phyloP scores from a whole-genome alignment of 208 protist species.

The Trypanosoma brucei region DNA sequence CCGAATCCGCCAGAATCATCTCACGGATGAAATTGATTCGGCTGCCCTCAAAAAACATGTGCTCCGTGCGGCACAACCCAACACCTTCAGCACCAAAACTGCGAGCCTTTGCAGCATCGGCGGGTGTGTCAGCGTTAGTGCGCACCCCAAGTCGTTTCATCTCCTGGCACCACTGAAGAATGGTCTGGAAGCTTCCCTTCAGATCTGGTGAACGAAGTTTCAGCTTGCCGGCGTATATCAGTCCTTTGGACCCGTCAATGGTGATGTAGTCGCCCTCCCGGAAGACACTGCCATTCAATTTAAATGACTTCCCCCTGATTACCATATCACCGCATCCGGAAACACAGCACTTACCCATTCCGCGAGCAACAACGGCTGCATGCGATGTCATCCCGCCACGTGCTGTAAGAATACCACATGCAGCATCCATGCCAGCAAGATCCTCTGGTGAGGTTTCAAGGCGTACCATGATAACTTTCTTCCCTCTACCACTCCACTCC shows the following conservation, averaged over 20 bases:
- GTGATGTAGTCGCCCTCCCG: slow-evolving; percentile 88
- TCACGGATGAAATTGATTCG: slow-evolving; percentile 86
- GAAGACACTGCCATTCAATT: slow-evolving; percentile 50
- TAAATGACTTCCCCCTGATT: slow-evolving; percentile 60
- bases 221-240: slow-evolving; percentile 81
- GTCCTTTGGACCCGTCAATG: slow-evolving; percentile 85
- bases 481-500: slow-evolving; percentile 45
- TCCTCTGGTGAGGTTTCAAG: slow-evolving; percentile 94
- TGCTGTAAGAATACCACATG: slow-evolving; percentile 89
- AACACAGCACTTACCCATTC: slow-evolving; percentile 95
- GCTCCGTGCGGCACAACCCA: slow-evolving; percentile 94
- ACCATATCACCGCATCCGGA: slow-evolving; percentile 75
- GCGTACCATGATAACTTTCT: slow-evolving; percentile 90
- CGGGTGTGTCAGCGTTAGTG: slow-evolving; percentile 90
- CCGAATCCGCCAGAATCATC: slow-evolving; percentile 91
- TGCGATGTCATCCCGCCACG: slow-evolving; percentile 95
- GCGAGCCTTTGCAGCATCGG: slow-evolving; percentile 66
- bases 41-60: slow-evolving; percentile 94
- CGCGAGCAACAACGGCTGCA: slow-evolving; percentile 93
- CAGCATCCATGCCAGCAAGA: slow-evolving; percentile 87
- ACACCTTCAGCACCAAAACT: slow-evolving; percentile 93
- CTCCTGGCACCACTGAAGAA: slow-evolving; percentile 79
- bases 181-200: slow-evolving; percentile 70
- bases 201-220: slow-evolving; percentile 55
- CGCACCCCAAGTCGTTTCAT: slow-evolving; percentile 79